A percentile compares a stretch with the other conserved stretches of the same genome.
Evolutionary conservation across 352 stramenopile genomes (phyloP).

Genomic region (Peronosclerospora sorghi): DNA sequence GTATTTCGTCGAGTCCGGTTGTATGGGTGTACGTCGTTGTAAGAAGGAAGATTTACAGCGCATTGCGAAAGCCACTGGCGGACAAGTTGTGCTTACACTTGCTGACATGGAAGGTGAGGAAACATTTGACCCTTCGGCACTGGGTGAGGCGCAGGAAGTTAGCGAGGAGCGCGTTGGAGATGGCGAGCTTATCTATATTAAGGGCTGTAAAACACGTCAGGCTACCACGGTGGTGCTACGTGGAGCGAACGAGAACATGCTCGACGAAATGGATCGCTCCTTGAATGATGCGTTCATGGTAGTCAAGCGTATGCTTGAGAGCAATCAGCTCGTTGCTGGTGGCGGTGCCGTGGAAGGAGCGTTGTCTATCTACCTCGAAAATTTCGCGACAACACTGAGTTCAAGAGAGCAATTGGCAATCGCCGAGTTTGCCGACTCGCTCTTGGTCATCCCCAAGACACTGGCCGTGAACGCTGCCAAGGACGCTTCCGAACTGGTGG

Average conservation of each 20-base stretch:
- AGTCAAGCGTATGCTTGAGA: conserved; percentile 99
- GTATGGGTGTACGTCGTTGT: conserved; percentile 93
- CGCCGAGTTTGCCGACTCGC: conserved; percentile 95
- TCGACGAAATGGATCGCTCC: conserved; percentile 99
- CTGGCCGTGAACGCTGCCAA: conserved; percentile 98
- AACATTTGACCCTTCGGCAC: conserved; percentile 88
- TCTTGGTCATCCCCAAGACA: conserved; percentile 98
- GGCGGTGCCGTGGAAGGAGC: conserved; percentile 96
- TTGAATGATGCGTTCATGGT: conserved; percentile 98
- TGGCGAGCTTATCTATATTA: conserved; percentile 98
- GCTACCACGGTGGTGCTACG: conserved; percentile 96
- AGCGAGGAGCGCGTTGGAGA: conserved; percentile 96
- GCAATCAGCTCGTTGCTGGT: conserved; percentile 95
- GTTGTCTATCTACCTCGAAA: conserved; percentile 96
- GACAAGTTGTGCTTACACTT: conserved; percentile 93
- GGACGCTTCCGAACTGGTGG: conserved; percentile 97
- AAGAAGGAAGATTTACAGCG: conserved; percentile 97
- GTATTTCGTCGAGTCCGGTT: conserved; percentile 99
- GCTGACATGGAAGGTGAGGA: conserved; percentile 98
- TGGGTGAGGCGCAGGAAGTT: conserved; percentile 91
- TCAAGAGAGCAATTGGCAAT: conserved; percentile 98
- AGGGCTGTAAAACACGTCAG: conserved; percentile 90
- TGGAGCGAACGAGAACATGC: conserved; percentile 99
- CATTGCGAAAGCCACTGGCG: conserved; percentile 97
- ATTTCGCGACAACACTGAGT: conserved; percentile 94